Conservation (phyloP, 2,329 filamentous ascomycete species). For the Aspergillus oerlinghausenensis region DNA sequence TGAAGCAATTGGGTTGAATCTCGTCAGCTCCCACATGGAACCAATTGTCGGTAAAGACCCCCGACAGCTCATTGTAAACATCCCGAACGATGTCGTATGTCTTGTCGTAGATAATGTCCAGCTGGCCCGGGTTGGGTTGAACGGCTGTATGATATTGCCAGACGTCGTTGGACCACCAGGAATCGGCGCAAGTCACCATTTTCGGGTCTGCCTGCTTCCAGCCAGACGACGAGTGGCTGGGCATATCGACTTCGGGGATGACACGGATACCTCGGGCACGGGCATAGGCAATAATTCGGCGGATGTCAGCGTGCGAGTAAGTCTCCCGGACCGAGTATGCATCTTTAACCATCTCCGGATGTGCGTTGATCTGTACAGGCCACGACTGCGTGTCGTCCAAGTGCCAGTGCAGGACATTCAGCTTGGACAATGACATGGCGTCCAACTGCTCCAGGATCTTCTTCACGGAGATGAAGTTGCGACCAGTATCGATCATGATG, state of each 20-base stretch:
- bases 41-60: constrained; percentile 49
- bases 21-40: constrained; percentile 56
- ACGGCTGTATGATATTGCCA: constrained; percentile 53
- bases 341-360: constrained; percentile 51
- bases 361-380: constrained; percentile 48
- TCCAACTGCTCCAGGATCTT: constrained; percentile 54
- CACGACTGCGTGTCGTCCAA: constrained; percentile 54
- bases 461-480: constrained; percentile 49
- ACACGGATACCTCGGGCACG: constrained; percentile 55
- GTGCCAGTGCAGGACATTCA: constrained; percentile 57
- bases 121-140: constrained; percentile 53
- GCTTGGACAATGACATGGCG: constrained; percentile 52
- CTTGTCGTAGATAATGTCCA: constrained; percentile 53
- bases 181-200: constrained; percentile 53
- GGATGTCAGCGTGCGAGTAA: constrained; percentile 43
- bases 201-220: constrained; percentile 54
- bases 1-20: constrained; percentile 54
- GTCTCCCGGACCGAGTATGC: constrained; percentile 49
- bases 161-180: constrained; percentile 59
- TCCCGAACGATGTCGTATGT: constrained; percentile 52
- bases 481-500: constrained; percentile 52
- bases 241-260: constrained; percentile 60
- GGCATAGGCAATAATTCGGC: constrained; percentile 46
- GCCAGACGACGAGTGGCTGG: constrained; percentile 53
- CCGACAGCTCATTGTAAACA: constrained; percentile 51